Evolutionary conservation across 768 basidiomycete genomes (phyloP).

Genomic region (Mycena vulgaris): DNA sequence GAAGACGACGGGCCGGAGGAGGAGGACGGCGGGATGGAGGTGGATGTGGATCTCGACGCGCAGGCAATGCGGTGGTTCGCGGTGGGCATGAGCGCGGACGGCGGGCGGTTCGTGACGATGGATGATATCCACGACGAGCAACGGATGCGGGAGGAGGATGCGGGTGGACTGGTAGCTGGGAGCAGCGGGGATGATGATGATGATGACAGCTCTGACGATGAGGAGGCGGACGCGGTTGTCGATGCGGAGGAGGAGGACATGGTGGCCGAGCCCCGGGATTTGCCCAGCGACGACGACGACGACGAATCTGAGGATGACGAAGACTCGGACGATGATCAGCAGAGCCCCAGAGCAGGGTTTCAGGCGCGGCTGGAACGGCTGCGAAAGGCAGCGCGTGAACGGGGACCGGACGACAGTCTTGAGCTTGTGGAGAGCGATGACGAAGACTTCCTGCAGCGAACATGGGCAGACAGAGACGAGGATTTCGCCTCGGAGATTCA

Average conservation of each 20-base stretch:
- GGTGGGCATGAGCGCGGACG: conserved; percentile 61
- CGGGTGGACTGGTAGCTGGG: conserved; percentile 44
- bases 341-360: conserved; percentile 62
- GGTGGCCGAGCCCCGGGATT: conserved; percentile 57
- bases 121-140: conserved; percentile 76
- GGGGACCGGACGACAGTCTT: conserved; percentile 42
- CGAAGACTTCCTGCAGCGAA: conserved; percentile 45
- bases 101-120: conserved; percentile 68
- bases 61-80: conserved; percentile 70
- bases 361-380: conserved; percentile 60
- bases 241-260: conserved; percentile 63
- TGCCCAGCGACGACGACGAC: conserved; percentile 51
- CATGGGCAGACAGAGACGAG: conserved; percentile 44
- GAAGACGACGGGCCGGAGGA: conserved; percentile 53
- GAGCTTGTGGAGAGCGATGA: conserved; percentile 49
- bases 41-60: conserved; percentile 67
- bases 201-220: conserved; percentile 41
- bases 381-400: conserved; percentile 48
- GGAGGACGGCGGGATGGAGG: conserved; percentile 66
- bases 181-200: conserved; percentile 41
- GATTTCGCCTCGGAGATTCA: conserved; percentile 62
- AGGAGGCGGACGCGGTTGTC: conserved; percentile 54
- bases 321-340: conserved; percentile 52
- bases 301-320: conserved; percentile 55
- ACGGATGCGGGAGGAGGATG: conserved; percentile 65